These are phyloP conservation scores for Arachnomyces sp. DNA, from an alignment of 2,329 filamentous ascomycete genomes.

Conservation along the genomic window DNA sequence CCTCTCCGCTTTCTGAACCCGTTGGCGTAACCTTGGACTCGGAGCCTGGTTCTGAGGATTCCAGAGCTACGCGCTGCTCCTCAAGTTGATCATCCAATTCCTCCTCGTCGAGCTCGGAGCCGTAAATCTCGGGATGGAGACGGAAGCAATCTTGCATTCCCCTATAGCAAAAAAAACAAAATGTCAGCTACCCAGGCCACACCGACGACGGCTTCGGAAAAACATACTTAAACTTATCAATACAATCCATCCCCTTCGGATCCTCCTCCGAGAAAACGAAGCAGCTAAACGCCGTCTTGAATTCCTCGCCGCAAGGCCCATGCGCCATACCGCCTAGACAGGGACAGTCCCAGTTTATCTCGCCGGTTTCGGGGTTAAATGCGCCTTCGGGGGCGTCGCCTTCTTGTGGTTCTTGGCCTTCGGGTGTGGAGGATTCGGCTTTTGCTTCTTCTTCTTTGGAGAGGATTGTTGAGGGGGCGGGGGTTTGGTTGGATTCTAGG, in stretches of 20 bases:
- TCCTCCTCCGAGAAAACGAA: conserved; percentile 94
- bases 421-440: conserved; percentile 7
- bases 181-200: conserved; percentile 15
- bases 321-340: conserved; percentile 95
- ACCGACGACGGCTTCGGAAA: neutral
- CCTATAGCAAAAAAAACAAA: conserved; percentile 43
- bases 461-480: conserved; percentile 12
- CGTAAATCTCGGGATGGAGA: conserved; percentile 85
- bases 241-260: conserved; percentile 95
- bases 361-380: conserved; percentile 95
- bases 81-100: conserved; percentile 38
- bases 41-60: conserved; percentile 3
- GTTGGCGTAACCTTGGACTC: conserved; percentile 11
- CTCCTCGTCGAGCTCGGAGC: conserved; percentile 77
- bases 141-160: conserved; percentile 97
- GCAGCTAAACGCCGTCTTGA: conserved; percentile 93
- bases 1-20: conserved; percentile 15
- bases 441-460: conserved; percentile 11
- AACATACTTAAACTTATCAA: conserved; percentile 90
- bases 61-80: conserved; percentile 17
- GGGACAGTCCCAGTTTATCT: conserved; percentile 99
- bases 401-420: conserved; percentile 56
- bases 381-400: conserved; percentile 82
- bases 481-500: conserved; percentile 5
- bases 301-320: conserved; percentile 90